Evolutionary conservation across 179 eudicot species (phyloP).

Genomic region (Camellia oleifera): DNA sequence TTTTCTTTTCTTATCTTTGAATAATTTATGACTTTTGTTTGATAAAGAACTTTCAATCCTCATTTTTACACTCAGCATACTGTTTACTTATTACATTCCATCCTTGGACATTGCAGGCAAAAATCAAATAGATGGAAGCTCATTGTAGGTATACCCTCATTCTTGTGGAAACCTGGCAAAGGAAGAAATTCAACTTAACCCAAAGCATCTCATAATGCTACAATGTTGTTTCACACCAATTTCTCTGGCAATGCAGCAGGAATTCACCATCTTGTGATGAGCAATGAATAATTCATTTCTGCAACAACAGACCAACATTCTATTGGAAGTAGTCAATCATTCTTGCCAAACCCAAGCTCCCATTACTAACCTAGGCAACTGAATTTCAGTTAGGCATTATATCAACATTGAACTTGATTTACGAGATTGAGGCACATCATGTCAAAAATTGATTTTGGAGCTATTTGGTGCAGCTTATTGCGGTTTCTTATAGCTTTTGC

Average conservation of each 20-base stretch:
- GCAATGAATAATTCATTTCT: background rate
- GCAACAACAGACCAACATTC: background rate
- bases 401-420: background rate
- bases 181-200: background rate
- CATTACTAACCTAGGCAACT: no score
- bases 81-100: background rate
- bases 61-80: no score
- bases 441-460: no score
- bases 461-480: no score
- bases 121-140: conserved; percentile 13
- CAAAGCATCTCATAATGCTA: background rate
- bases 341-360: background rate
- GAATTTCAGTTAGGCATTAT: no score
- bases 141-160: conserved; percentile 14
- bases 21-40: no score
- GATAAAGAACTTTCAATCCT: no score
- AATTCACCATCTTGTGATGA: background rate
- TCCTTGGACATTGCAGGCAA: conserved; percentile 9
- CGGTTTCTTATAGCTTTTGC: no score
- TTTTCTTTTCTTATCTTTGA: no score
- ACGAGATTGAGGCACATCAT: background rate
- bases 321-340: background rate
- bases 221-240: background rate
- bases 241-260: background rate
- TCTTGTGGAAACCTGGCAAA: background rate